Base-by-base conservation (phyloP, 139 green algal genomes). In the Chlorokybus atmophyticus region DNA sequence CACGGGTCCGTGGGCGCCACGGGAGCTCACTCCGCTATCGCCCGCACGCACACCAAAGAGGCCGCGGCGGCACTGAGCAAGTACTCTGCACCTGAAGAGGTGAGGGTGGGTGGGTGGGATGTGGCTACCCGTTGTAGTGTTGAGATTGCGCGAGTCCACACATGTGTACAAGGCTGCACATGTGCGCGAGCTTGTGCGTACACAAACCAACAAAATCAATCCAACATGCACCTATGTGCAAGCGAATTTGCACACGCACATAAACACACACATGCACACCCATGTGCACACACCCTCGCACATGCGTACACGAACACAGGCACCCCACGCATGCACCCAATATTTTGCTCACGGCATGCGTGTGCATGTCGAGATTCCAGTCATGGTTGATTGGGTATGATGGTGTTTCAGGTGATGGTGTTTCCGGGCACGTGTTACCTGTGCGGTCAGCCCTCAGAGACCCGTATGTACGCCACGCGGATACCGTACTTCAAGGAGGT, bases 401-500 rank as follows among this genome's bases (percentile, higher is more conserved):
- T 44, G 38, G 14, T 14, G 14, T 14, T 17, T 24, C 56, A 80
- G 55, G 75, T 83, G 4, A 69, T 84, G 40, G 51, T 72, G 38
- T 67, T 84, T 29, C 77, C 77, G 3, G 69, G 70, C 26, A 41
- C 50, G 28, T 86, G 79, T 65, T 26, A 32, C 3, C 66, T 66
- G 0, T 86, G 79, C 32, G 64, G 59, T 23, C 67, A 50, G 5
- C 35, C 47, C 0, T 53, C 31, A 8, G 29, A 60, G 24, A 80
- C 73, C 0, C 62, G 68, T 35, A 75, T 83, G 55, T 84, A 62
- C 62, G 44, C 55, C 6, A 82, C 68, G 1, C 60, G 31, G 53
- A 59, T 54, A 17, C 69, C 69, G 14, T 82, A 77, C 47, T 80
- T 84, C 56, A 80, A 80, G 65, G 65, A 80, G 21, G 70, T 84